A percentile compares a stretch with the other conserved stretches of the same genome.
phyloP scores from a whole-genome alignment of 164 flowering plant genomes.

The Taxillus chinensis region DNA sequence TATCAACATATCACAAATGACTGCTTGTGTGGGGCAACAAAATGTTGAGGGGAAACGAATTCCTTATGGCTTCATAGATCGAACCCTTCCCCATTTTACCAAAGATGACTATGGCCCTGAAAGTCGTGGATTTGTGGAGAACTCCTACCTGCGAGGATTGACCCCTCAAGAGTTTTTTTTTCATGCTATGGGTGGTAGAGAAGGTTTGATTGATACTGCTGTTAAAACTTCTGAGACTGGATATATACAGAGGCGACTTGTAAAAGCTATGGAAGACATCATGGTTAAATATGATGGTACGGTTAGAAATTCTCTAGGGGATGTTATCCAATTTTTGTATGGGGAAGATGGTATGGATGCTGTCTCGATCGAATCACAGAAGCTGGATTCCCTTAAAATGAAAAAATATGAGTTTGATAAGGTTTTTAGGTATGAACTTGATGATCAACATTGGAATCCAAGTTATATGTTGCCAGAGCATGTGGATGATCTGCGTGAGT shows the following conservation, averaged over 20 bases:
- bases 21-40: slow-evolving; percentile 99
- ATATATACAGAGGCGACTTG: slow-evolving; percentile 89
- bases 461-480: slow-evolving; percentile 74
- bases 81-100: slow-evolving; percentile 93
- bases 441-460: slow-evolving; percentile 76
- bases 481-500: slow-evolving; percentile 80
- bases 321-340: slow-evolving; percentile 93
- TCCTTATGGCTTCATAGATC: slow-evolving; percentile 79
- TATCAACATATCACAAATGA: slow-evolving; percentile 98
- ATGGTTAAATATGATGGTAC: slow-evolving; percentile 99
- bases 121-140: slow-evolving; percentile 99
- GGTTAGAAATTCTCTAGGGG: slow-evolving; percentile 89
- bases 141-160: slow-evolving; percentile 87
- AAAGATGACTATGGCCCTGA: slow-evolving; percentile 97
- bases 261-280: slow-evolving; percentile 98
- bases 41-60: slow-evolving; percentile 99
- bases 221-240: slow-evolving; percentile 99
- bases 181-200: slow-evolving; percentile 99
- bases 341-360: slow-evolving; percentile 99
- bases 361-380: slow-evolving; percentile 94
- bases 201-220: slow-evolving; percentile 98
- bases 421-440: slow-evolving; percentile 68
- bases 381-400: slow-evolving; percentile 82
- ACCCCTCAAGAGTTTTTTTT: slow-evolving; percentile 98
- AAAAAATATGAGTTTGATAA: slow-evolving; percentile 64